Evolutionary conservation across 495 filamentous ascomycete genomes (phyloP).

Genomic region (Lentithecium fluviatile): DNA sequence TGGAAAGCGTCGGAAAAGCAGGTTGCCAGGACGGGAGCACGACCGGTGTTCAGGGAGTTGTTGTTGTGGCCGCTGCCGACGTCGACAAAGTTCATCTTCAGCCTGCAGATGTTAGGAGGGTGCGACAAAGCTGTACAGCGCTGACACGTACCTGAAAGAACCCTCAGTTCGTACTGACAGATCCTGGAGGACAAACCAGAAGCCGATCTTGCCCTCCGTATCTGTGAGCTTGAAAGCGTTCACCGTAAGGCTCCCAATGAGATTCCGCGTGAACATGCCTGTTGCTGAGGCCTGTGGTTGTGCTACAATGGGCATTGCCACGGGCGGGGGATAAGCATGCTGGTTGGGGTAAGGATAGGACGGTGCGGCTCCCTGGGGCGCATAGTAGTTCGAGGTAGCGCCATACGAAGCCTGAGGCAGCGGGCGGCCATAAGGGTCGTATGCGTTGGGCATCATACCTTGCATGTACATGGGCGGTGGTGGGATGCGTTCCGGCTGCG

Average conservation of each 20-base stretch:
- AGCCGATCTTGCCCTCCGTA: slow-evolving; percentile 77
- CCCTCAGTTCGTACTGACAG: slow-evolving; percentile 92
- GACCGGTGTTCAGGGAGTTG: slow-evolving; percentile 66
- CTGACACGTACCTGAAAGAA: slow-evolving; percentile 67
- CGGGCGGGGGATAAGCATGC: slow-evolving; percentile 7
- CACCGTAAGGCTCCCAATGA: slow-evolving; percentile 89
- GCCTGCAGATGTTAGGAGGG: slow-evolving; percentile 40
- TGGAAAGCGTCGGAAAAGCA: slow-evolving; percentile 89
- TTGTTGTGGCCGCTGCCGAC: slow-evolving; percentile 56
- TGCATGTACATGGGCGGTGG: slow-evolving; percentile 5
- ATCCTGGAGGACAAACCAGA: slow-evolving; percentile 98
- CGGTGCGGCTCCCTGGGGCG: neutral
- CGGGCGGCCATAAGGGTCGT: slow-evolving; percentile 22
- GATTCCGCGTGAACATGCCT: slow-evolving; percentile 94
- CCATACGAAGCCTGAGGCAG: slow-evolving; percentile 3
- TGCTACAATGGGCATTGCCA: slow-evolving; percentile 40
- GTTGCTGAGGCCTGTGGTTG: slow-evolving; percentile 51
- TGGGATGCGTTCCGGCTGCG: slow-evolving; percentile 40
- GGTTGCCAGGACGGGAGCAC: slow-evolving; percentile 80
- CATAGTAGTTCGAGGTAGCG: slow-evolving; percentile 4
- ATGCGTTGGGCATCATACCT: neutral
- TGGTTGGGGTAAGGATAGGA: neutral
- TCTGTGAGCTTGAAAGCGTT: slow-evolving; percentile 87
- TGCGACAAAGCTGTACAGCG: too few species aligned
- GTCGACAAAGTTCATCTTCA: slow-evolving; percentile 82